Conservation (phyloP, 495 filamentous ascomycete genomes). For the Penicillium paradoxum region DNA sequence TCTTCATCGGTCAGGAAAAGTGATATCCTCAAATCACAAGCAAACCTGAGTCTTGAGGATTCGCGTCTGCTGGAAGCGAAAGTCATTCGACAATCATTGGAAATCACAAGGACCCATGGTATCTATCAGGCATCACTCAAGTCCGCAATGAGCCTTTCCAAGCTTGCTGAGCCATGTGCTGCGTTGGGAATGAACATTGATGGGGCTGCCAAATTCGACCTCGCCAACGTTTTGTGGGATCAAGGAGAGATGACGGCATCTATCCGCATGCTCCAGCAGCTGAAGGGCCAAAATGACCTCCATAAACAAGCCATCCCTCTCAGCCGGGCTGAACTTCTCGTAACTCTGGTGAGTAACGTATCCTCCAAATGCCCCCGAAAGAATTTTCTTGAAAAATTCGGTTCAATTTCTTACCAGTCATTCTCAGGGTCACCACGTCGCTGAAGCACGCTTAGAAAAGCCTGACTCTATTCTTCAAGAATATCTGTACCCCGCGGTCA, state of each 20-base stretch:
- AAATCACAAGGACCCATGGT: slow-evolving; percentile 69
- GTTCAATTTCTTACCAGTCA: neutral
- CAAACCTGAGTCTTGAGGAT: slow-evolving; percentile 53
- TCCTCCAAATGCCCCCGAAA: neutral
- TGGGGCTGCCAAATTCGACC: slow-evolving; percentile 68
- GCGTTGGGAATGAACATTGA: slow-evolving; percentile 68
- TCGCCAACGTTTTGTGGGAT: slow-evolving; percentile 88
- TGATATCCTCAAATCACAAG: slow-evolving; percentile 52
- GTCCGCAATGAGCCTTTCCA: slow-evolving; percentile 71
- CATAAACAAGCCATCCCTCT: slow-evolving; percentile 69
- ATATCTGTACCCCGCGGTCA: slow-evolving; percentile 77
- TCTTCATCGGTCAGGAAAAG: slow-evolving; percentile 74
- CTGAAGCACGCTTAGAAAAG: slow-evolving; percentile 88
- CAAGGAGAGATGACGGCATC: slow-evolving; percentile 89
- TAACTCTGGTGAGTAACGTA: slow-evolving; percentile 62
- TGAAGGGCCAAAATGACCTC: slow-evolving; percentile 56
- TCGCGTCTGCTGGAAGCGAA: slow-evolving; percentile 69
- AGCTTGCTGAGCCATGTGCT: slow-evolving; percentile 62
- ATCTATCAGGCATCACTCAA: slow-evolving; percentile 82
- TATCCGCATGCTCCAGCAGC: slow-evolving; percentile 76
- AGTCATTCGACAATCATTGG: slow-evolving; percentile 65
- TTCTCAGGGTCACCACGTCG: slow-evolving; percentile 69
- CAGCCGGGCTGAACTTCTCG: slow-evolving; percentile 74
- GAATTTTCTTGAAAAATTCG: neutral
- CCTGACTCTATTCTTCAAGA: slow-evolving; percentile 81